Evolutionary conservation across 495 filamentous ascomycete species (phyloP).

Genomic region (Stereocaulon alpinum): DNA sequence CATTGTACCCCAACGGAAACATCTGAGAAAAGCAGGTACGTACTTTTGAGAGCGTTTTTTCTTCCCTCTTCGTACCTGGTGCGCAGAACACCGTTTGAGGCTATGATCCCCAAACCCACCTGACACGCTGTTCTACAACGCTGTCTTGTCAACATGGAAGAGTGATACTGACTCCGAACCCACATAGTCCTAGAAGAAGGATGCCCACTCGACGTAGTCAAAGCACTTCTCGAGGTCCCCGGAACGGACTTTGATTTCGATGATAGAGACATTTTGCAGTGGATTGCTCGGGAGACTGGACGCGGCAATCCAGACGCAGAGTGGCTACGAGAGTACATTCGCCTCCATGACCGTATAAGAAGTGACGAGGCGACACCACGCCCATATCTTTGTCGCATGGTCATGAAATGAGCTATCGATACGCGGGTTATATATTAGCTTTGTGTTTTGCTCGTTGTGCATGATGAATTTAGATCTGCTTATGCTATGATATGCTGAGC

Average conservation of each 20-base stretch:
- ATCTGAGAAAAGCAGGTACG: conserved; percentile 11
- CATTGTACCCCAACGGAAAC: conserved; percentile 8
- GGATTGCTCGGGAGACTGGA: not conserved
- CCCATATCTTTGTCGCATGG: no score
- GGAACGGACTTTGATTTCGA: not conserved
- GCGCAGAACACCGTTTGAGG: no score
- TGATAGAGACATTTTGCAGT: conserved; percentile 4
- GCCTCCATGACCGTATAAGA: no score
- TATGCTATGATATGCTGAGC: not conserved
- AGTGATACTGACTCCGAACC: no score
- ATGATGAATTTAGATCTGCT: not conserved
- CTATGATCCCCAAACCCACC: no score
- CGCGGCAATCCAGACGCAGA: conserved; percentile 7
- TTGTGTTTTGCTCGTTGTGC: not conserved
- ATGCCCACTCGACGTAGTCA: conserved; percentile 8
- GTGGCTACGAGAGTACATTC: conserved; percentile 6
- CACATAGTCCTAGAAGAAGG: conserved; percentile 9
- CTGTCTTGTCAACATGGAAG: no score
- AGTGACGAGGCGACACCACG: no score
- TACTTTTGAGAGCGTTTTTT: no score
- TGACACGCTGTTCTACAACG: no score
- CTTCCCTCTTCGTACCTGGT: no score
- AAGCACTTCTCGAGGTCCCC: not conserved
- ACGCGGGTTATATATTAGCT: no score
- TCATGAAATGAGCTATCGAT: no score